Evolutionary conservation across 768 basidiomycete species (phyloP).

Genomic region (Kwoniella sp.): DNA sequence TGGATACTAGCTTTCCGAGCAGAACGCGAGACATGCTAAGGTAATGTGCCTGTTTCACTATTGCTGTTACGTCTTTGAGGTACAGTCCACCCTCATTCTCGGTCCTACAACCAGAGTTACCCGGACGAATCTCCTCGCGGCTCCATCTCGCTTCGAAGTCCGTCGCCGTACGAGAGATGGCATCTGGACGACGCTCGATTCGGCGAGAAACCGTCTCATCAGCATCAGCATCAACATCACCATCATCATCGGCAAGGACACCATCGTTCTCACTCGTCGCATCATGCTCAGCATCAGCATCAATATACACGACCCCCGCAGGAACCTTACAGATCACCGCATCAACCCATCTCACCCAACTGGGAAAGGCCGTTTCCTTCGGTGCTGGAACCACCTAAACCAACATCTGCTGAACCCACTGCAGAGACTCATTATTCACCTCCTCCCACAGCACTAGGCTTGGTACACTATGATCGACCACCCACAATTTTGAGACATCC

Average conservation of each 20-base stretch:
- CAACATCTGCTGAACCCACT: not conserved
- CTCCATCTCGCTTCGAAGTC: not conserved
- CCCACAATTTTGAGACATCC: not conserved
- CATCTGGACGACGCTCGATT: not conserved
- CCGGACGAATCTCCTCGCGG: not conserved
- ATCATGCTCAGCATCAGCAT: constrained; percentile 5
- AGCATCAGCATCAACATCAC: not conserved
- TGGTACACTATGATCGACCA: not conserved
- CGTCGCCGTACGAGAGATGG: constrained; percentile 6
- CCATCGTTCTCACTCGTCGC: not conserved
- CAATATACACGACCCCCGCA: not conserved
- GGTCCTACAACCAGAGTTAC: not conserved
- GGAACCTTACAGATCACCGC: not conserved
- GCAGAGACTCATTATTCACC: not conserved
- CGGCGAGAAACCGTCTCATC: not conserved
- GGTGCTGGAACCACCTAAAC: constrained; percentile 7
- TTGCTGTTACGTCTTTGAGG: not conserved
- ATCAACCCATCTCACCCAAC: not conserved
- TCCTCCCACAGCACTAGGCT: not conserved
- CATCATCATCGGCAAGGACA: not conserved
- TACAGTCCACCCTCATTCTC: constrained; percentile 7
- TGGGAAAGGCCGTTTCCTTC: constrained; percentile 19
- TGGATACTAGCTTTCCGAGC: too few species aligned
- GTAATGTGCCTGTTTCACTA: not conserved
- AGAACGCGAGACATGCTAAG: not conserved